These are phyloP conservation scores for Pythium aristosporum DNA, from an alignment of 352 stramenopile genomes.

Conservation along the genomic window DNA sequence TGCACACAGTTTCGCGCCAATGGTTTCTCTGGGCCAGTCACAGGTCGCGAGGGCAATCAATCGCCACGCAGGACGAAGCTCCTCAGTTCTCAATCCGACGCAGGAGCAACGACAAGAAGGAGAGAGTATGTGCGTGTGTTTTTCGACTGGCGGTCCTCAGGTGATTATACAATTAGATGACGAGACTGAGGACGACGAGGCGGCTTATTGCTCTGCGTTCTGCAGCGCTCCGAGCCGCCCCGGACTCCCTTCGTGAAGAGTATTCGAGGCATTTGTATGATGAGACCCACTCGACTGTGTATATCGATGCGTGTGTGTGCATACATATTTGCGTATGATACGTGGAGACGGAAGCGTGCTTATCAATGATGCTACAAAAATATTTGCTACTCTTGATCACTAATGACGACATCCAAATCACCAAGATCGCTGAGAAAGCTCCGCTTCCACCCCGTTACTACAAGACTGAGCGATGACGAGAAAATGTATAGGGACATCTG, in stretches of 20 bases:
- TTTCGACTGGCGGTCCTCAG: slow-evolving; percentile 42
- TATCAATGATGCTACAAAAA: slow-evolving; percentile 82
- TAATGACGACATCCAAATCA: slow-evolving; percentile 89
- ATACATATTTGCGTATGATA: neutral
- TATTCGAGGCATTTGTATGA: slow-evolving; percentile 93
- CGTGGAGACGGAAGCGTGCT: slow-evolving; percentile 26
- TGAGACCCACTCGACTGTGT: slow-evolving; percentile 51
- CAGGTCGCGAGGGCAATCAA: no score
- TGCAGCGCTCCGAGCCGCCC: slow-evolving; percentile 60
- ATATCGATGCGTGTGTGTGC: slow-evolving; percentile 25
- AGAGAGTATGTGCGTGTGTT: neutral
- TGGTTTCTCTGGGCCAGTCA: slow-evolving; percentile 17
- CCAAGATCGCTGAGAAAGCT: slow-evolving; percentile 90
- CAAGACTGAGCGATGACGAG: slow-evolving; percentile 73
- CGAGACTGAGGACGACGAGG: slow-evolving; percentile 84
- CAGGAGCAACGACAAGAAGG: neutral
- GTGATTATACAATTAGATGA: slow-evolving; percentile 91
- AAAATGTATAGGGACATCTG: slow-evolving; percentile 90
- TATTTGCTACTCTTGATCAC: slow-evolving; percentile 93
- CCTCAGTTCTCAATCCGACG: slow-evolving; percentile 12
- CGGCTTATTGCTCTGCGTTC: slow-evolving; percentile 73
- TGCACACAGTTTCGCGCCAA: slow-evolving; percentile 21
- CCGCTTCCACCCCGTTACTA: neutral
- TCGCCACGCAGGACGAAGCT: neutral
- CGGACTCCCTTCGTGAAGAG: slow-evolving; percentile 74